Evolutionary conservation across 768 basidiomycete species (phyloP).

Genomic region (Sporobolomyces pararoseus): DNA sequence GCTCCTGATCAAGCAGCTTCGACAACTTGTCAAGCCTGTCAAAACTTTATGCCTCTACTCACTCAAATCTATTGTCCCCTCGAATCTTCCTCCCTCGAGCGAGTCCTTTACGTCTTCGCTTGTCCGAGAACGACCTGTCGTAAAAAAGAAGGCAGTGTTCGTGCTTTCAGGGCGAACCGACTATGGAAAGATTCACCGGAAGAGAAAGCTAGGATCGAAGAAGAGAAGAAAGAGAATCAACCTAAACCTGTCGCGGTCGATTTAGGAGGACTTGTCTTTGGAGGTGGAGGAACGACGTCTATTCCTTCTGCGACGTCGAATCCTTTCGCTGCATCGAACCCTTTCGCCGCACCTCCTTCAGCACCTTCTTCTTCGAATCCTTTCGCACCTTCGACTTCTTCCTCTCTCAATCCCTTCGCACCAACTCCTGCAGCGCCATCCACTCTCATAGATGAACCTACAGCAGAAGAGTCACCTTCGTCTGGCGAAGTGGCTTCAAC

Average conservation of each 20-base stretch:
- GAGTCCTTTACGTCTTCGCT: slow-evolving; percentile 80
- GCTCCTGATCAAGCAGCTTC: slow-evolving; percentile 7
- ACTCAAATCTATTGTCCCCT: slow-evolving; percentile 88
- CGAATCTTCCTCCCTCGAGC: slow-evolving; percentile 76
- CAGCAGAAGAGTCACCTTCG: not conserved
- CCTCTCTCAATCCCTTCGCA: not conserved
- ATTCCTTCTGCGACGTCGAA: slow-evolving; percentile 52
- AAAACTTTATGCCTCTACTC: slow-evolving; percentile 70
- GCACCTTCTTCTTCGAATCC: not conserved
- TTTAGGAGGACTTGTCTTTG: slow-evolving; percentile 48
- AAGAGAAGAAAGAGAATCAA: slow-evolving; percentile 45
- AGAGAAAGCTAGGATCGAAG: slow-evolving; percentile 46
- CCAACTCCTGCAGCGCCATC: not conserved
- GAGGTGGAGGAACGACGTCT: not conserved
- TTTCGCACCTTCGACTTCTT: not conserved
- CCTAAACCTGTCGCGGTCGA: slow-evolving; percentile 29
- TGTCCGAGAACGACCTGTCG: slow-evolving; percentile 70
- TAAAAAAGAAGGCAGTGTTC: slow-evolving; percentile 68
- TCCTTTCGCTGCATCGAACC: slow-evolving; percentile 58
- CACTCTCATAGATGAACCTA: not conserved
- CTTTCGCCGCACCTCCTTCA: slow-evolving; percentile 53
- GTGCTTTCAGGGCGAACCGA: slow-evolving; percentile 77
- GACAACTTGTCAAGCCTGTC: slow-evolving; percentile 63
- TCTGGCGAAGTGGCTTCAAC: not conserved
- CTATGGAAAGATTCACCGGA: slow-evolving; percentile 56